Evolutionary conservation across 495 filamentous ascomycete genomes (phyloP).

Genomic region (Penicillium desertorum): DNA sequence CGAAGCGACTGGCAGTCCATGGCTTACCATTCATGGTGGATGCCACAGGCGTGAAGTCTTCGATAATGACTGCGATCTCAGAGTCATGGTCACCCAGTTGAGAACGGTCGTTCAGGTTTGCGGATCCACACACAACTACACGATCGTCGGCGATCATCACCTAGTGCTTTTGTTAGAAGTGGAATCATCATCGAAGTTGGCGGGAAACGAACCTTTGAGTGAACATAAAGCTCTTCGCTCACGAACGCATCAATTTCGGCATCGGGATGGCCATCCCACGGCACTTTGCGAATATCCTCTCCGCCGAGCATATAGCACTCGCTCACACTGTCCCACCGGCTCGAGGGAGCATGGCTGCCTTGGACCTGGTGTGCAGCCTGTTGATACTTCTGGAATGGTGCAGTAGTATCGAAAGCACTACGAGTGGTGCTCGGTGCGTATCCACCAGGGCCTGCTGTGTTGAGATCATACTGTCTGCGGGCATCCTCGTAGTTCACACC

Average conservation of each 20-base stretch:
- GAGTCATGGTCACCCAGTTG: conserved; percentile 86
- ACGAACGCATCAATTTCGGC: conserved; percentile 87
- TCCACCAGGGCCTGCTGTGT: conserved; percentile 35
- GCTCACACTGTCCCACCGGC: conserved; percentile 73
- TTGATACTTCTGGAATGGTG: conserved; percentile 64
- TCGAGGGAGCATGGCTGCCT: conserved; percentile 33
- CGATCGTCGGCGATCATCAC: conserved; percentile 90
- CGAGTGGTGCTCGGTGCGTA: conserved; percentile 40
- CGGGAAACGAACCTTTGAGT: conserved; percentile 65
- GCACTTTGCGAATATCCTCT: conserved; percentile 69
- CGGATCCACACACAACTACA: conserved; percentile 85
- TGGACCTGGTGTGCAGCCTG: conserved; percentile 53
- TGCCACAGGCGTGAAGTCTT: conserved; percentile 69
- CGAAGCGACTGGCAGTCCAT: conserved; percentile 76
- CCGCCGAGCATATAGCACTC: conserved; percentile 84
- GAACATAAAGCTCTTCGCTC: conserved; percentile 90
- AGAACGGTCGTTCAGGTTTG: conserved; percentile 93
- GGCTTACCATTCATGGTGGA: conserved; percentile 69
- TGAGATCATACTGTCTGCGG: conserved; percentile 62
- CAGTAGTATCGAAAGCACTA: conserved; percentile 42
- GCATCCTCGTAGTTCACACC: conserved; percentile 76
- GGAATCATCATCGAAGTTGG: not conserved
- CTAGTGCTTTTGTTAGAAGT: conserved; percentile 32
- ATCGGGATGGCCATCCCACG: conserved; percentile 69
- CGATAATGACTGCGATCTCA: conserved; percentile 78